phyloP scores from a whole-genome alignment of 2,329 filamentous ascomycete genomes.

The Ophiostoma montium region DNA sequence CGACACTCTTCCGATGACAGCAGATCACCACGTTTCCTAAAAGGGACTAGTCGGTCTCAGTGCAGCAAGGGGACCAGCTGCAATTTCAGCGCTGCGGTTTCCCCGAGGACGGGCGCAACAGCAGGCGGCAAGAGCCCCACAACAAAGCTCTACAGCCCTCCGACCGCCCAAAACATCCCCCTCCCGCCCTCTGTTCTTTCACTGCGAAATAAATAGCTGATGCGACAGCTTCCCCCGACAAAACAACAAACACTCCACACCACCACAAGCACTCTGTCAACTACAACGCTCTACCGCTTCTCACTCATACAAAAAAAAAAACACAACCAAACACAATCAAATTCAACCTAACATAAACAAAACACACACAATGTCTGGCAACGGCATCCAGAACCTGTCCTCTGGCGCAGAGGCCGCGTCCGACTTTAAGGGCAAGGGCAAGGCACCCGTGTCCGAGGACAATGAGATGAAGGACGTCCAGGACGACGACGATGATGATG shows the following conservation, averaged over 20 bases:
- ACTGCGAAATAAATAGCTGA: too few relatives aligned
- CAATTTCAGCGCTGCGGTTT: slow-evolving; percentile 2
- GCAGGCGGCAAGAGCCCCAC: background rate
- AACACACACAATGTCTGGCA: slow-evolving; percentile 28
- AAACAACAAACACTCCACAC: background rate
- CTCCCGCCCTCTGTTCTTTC: background rate
- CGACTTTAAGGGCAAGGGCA: slow-evolving; percentile 62
- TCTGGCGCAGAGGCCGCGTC: slow-evolving; percentile 14
- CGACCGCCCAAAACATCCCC: background rate
- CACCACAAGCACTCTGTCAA: too few relatives aligned
- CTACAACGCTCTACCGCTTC: too few relatives aligned
- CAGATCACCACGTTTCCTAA: background rate
- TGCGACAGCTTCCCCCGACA: background rate
- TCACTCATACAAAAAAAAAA: background rate
- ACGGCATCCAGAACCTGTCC: slow-evolving; percentile 33
- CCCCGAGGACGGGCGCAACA: slow-evolving; percentile 6
- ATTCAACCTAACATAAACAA: background rate
- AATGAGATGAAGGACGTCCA: slow-evolving; percentile 45
- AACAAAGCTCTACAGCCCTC: background rate
- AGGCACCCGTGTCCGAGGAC: slow-evolving; percentile 44
- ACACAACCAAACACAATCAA: background rate
- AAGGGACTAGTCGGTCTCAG: background rate
- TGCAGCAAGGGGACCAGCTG: slow-evolving; percentile 1
- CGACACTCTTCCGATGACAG: background rate
- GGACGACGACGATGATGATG: slow-evolving; percentile 60